Conservation (phyloP, 83 land plant species). For the Diphasiastrum complanatum region DNA sequence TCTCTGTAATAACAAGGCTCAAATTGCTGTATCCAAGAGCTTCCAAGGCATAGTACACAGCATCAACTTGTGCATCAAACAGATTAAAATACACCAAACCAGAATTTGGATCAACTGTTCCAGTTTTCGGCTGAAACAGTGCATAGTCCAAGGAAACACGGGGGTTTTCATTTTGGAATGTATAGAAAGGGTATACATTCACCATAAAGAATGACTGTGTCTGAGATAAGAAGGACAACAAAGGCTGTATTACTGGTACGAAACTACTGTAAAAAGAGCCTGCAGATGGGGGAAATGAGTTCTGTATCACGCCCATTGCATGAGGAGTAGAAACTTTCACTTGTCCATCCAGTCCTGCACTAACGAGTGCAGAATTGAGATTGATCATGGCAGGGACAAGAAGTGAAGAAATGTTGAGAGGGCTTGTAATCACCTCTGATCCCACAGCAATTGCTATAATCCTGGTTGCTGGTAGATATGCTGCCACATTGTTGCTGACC, state of each 20-base stretch:
- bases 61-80: too few relatives aligned
- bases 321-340: too few relatives aligned
- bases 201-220: too few relatives aligned
- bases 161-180: neutral
- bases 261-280: neutral
- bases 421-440: too few relatives aligned
- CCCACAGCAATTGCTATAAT: conserved; percentile 2
- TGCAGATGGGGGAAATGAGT: conserved; percentile 1
- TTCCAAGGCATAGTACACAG: neutral
- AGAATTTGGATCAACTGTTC: neutral
- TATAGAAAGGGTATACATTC: too few relatives aligned
- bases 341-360: neutral
- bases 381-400: conserved; percentile 3
- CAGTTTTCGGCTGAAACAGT: neutral
- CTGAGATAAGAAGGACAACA: conserved; percentile 1
- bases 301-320: neutral
- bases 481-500: neutral
- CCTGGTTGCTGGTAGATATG: neutral
- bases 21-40: neutral
- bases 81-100: too few relatives aligned
- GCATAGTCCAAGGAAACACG: neutral
- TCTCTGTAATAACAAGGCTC: neutral
- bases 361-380: neutral
- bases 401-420: neutral
- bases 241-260: neutral